Evolutionary conservation across 306 rosid genomes (phyloP).

Genomic region (Lagenaria siceraria): DNA sequence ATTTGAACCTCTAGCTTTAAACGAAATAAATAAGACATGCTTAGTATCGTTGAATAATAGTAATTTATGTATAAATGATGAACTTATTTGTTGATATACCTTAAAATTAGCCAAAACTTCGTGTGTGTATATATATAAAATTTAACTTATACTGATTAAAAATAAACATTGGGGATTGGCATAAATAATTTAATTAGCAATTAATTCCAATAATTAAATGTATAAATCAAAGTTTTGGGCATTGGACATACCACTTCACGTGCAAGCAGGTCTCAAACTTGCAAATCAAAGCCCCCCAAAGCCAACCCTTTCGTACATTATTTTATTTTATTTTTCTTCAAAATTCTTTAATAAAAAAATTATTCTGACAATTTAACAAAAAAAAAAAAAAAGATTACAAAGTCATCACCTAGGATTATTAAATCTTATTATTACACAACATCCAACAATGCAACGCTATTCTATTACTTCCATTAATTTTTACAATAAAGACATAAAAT

Average conservation of each 20-base stretch:
- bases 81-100: too few relatives aligned
- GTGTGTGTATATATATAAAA: not conserved
- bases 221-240: constrained; percentile 1
- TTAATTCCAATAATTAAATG: not conserved
- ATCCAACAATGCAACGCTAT: not conserved
- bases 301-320: not conserved
- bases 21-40: too few relatives aligned
- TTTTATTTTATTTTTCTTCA: not conserved
- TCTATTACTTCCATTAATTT: not conserved
- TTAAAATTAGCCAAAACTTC: too few relatives aligned
- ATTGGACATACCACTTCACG: constrained; percentile 33
- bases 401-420: constrained; percentile 11
- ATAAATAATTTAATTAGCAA: not conserved
- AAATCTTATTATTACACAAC: not conserved
- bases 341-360: not conserved
- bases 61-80: too few relatives aligned
- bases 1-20: too few relatives aligned
- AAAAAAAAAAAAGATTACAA: not conserved
- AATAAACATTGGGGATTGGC: not conserved
- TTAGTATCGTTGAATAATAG: too few relatives aligned
- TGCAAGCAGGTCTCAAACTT: constrained; percentile 14
- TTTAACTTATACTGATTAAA: not conserved
- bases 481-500: too few relatives aligned
- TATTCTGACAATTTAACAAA: not conserved
- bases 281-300: not conserved